Conservation (phyloP, 345 rosid species). For the Draba incana region DNA sequence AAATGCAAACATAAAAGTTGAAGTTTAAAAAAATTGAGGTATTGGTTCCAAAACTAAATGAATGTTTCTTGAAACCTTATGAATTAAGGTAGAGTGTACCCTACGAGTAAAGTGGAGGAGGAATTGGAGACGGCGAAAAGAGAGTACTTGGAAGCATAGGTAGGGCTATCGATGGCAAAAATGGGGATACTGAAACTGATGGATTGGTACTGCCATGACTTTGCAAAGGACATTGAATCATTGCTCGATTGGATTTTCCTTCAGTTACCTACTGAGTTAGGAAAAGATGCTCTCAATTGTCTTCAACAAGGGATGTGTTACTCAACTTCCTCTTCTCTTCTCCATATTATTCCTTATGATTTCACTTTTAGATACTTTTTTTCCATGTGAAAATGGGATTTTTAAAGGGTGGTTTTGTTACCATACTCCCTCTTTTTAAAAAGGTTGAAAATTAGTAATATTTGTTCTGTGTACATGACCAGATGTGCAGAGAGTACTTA, state of each 20-base stretch:
- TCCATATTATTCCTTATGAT: constrained; percentile 68
- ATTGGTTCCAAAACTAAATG: background rate
- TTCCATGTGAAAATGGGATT: constrained; percentile 37
- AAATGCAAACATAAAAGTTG: background rate
- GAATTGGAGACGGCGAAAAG: constrained; percentile 73
- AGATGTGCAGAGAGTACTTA: background rate
- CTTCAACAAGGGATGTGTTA: constrained; percentile 61
- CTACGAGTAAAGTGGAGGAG: constrained; percentile 62
- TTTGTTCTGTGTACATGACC: background rate
- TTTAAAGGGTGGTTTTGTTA: background rate
- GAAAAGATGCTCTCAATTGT: constrained; percentile 68
- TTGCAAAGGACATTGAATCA: constrained; percentile 80
- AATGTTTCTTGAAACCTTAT: background rate
- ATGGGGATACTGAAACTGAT: constrained; percentile 72
- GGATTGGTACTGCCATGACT: constrained; percentile 83
- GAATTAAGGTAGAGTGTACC: constrained; percentile 70
- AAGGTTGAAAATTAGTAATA: background rate
- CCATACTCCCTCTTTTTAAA: background rate
- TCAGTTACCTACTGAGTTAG: constrained; percentile 73
- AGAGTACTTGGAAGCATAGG: constrained; percentile 79
- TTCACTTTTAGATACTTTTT: constrained; percentile 79
- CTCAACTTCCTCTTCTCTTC: constrained; percentile 49
- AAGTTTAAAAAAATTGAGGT: no score
- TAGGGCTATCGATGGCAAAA: constrained; percentile 56
- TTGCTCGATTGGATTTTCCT: constrained; percentile 88